Evolutionary conservation across 78 protist species (phyloP).

Genomic region (Guillardia theta): DNA sequence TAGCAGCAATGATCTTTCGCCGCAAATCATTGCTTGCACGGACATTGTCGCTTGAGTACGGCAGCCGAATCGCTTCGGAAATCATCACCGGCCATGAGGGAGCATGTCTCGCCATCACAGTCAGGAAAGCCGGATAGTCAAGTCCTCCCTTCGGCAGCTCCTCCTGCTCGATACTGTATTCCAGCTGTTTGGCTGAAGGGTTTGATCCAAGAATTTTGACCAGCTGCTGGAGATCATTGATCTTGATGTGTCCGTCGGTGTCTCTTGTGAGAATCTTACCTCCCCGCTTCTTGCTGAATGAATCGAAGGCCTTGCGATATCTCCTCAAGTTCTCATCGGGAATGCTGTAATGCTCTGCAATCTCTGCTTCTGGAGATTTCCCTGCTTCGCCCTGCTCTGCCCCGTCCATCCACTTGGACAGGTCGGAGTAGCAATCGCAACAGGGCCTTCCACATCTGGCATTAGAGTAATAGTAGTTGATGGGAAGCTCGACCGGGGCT

Average conservation of each 20-base stretch:
- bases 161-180: not conserved
- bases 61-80: not conserved
- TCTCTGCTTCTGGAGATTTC: no score
- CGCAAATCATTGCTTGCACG: no score
- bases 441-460: no score
- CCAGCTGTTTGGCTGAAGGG: not conserved
- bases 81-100: not conserved
- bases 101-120: not conserved
- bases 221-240: not conserved
- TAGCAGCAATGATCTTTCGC: no score
- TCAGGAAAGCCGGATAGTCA: not conserved
- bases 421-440: no score
- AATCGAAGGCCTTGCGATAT: not conserved
- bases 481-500: no score
- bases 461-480: no score
- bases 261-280: not conserved
- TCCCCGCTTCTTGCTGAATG: not conserved
- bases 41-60: no score
- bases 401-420: no score
- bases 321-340: no score
- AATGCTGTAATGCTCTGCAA: no score
- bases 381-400: no score
- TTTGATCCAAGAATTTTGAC: not conserved
- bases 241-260: not conserved
- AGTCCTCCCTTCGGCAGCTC: not conserved